These are phyloP conservation scores for Yamadazyma phyllophila DNA, from an alignment of 805 yeast genomes.

Conservation along the genomic window DNA sequence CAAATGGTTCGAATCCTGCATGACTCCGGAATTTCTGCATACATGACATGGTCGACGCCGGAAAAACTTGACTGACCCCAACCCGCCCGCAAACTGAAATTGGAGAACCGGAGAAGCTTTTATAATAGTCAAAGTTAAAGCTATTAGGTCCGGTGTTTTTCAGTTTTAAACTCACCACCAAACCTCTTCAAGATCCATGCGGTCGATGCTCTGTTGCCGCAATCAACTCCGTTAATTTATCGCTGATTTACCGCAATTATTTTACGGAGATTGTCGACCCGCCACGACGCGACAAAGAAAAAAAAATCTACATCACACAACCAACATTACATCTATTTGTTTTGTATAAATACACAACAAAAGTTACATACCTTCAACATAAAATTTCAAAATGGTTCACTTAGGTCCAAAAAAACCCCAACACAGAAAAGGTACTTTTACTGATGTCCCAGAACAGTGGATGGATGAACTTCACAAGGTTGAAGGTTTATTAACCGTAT, in stretches of 20 bases:
- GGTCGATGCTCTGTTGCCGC: not conserved
- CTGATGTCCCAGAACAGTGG: conserved; percentile 65
- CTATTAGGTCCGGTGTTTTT: not conserved
- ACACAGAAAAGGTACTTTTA: conserved; percentile 61
- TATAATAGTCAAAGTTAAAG: not conserved
- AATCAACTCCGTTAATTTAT: not conserved
- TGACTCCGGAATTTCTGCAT: conserved; percentile 1
- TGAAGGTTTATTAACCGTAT: conserved; percentile 62
- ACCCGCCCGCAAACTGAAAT: not conserved
- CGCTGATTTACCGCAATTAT: not conserved
- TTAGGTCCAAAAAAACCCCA: conserved; percentile 84
- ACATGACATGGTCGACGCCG: not conserved
- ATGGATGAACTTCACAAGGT: conserved; percentile 55
- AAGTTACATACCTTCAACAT: not conserved
- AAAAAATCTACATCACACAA: conserved; percentile 7
- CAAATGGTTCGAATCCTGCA: not conserved
- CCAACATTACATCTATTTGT: not conserved
- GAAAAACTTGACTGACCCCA: not conserved
- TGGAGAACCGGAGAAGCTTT: not conserved
- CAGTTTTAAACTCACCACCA: not conserved
- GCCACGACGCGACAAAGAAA: conserved; percentile 2
- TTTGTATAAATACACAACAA: not conserved
- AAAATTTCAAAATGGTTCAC: conserved; percentile 58
- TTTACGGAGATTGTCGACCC: conserved; percentile 1
- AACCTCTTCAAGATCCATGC: too few species aligned